Conservation (phyloP, 192 early-diverging fungal species). For the Pilaira anomala region DNA sequence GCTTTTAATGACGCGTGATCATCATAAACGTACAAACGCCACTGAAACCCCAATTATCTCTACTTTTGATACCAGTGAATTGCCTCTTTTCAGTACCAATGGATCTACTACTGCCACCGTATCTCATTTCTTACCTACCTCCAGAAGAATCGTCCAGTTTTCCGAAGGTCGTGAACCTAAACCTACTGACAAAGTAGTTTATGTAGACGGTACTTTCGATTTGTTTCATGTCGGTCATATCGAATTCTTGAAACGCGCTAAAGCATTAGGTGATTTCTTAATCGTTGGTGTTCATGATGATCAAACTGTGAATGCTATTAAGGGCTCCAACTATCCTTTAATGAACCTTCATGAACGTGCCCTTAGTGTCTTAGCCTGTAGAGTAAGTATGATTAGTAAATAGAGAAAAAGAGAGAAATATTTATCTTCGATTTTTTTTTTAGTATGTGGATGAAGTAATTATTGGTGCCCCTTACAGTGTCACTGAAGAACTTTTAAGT, state of each 20-base stretch:
- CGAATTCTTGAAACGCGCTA: constrained; percentile 87
- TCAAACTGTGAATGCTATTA: constrained; percentile 81
- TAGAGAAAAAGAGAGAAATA: not conserved
- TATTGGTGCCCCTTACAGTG: constrained; percentile 87
- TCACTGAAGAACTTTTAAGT: constrained; percentile 80
- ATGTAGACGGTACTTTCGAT: constrained; percentile 97
- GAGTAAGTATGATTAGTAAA: constrained; percentile 50
- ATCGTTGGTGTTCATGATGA: constrained; percentile 94
- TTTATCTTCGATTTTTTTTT: not conserved
- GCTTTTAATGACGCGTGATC: constrained; percentile 86
- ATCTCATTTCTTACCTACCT: constrained; percentile 88
- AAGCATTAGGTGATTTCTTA: constrained; percentile 81
- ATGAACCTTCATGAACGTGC: constrained; percentile 96
- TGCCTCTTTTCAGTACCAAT: constrained; percentile 54
- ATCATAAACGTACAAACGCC: constrained; percentile 57
- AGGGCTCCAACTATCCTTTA: constrained; percentile 86
- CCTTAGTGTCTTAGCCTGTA: constrained; percentile 86
- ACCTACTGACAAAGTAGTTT: constrained; percentile 77
- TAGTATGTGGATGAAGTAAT: constrained; percentile 93
- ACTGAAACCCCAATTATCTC: constrained; percentile 9
- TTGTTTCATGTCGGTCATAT: constrained; percentile 93
- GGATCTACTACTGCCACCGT: constrained; percentile 68
- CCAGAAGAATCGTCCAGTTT: constrained; percentile 85
- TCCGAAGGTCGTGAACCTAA: constrained; percentile 77
- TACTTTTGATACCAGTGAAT: constrained; percentile 56